These are phyloP conservation scores for Monilinia vaccinii-corymbosi DNA, from an alignment of 2,329 filamentous ascomycete genomes.

Conservation along the genomic window DNA sequence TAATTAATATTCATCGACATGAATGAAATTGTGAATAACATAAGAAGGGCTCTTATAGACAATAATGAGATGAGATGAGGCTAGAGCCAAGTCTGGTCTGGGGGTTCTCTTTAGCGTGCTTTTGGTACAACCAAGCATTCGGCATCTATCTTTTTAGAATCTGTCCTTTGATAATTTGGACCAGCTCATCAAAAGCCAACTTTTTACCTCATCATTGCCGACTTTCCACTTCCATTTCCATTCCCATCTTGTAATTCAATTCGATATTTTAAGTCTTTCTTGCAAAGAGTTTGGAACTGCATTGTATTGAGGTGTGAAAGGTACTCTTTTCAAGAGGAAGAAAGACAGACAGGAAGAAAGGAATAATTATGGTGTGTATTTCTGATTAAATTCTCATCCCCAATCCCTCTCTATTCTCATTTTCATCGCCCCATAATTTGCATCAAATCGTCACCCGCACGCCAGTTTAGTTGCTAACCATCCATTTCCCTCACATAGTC, in stretches of 20 bases:
- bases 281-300: not conserved
- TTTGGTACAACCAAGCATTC: constrained; percentile 2
- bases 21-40: not conserved
- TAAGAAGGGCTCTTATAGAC: not conserved
- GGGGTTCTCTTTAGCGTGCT: constrained; percentile 7
- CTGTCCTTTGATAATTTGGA: constrained; percentile 10
- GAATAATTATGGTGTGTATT: constrained; percentile 4
- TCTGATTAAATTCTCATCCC: not conserved
- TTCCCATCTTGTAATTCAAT: not conserved
- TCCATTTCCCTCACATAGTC: constrained; percentile 19
- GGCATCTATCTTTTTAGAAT: constrained; percentile 8
- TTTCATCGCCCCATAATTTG: not conserved
- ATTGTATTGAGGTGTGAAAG: not conserved
- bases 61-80: not conserved
- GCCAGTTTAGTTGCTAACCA: not conserved
- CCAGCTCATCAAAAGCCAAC: constrained; percentile 5
- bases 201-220: not conserved
- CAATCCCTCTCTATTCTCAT: not conserved
- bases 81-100: not conserved
- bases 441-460: not conserved
- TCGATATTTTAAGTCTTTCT: not conserved
- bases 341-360: too few relatives aligned
- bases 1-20: not conserved
- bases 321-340: too few relatives aligned
- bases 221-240: not conserved